Evolutionary conservation across 257 asterid genomes (phyloP), one percentile per base, ranked within the genome.

Genomic region (Salvia hispanica): DNA sequence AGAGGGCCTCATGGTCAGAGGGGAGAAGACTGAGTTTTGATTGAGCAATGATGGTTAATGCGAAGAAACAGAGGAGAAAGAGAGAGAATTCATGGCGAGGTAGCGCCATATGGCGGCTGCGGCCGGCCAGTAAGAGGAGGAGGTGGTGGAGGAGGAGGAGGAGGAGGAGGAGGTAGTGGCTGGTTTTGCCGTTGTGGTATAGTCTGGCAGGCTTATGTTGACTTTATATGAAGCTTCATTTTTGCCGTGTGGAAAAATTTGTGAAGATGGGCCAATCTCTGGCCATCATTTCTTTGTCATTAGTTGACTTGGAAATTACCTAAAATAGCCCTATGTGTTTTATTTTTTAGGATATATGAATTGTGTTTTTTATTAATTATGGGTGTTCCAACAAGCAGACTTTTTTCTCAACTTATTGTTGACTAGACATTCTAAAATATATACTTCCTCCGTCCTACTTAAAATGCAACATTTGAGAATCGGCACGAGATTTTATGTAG

Each of bases 1-100:
- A 33, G 56, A 93, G 70, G 64, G 97, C 95, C 2, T 76, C 73
- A 21, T 70, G 66, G 58, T 93, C 96, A 11, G 85, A 77, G 65
- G 80, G 76, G 72, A 77, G 75, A 39, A 90, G 91, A 53, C 53
- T 37, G 53, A 77, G 73, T 58, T 66, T 81, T 62, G 97, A 83
- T 37, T 82, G 91, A 74, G 72, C 90, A 10, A 77, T 50, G 50
- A 80, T 62, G 51, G 76, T 12, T 2, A 82, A 73, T 50, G 82
- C 62, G 66, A 83, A 73, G 78, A 75, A 76, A 36, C 46, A 69
- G 48, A 82, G 42, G 63, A 86, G 48, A 4, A 51, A 74, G 82
- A 87, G 36, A n/a, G 46, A 78, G 77, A 76, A 54, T 47, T 67
- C 67, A 55, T 65, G 83, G 40, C 53, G 72, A 9, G 71, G 15